Evolutionary conservation across 345 rosid genomes (phyloP), one percentile per base, ranked within the genome.

Genomic region (Lagerstroemia speciosa): DNA sequence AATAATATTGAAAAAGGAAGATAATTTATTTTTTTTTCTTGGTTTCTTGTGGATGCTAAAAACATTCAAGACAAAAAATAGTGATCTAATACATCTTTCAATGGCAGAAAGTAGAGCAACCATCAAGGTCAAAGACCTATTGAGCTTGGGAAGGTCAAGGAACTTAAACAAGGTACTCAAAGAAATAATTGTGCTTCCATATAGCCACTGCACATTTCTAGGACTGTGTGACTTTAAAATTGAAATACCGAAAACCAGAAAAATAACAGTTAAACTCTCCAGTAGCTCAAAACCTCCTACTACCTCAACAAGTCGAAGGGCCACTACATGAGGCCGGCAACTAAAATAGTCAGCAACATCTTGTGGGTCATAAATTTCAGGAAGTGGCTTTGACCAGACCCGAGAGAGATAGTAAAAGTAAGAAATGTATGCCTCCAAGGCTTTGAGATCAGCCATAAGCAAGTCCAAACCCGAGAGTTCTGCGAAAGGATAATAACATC

Each of bases 281-380:
- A 14, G 5, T 27, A 30, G n/a, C 19, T 60, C 14, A 41, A 62
- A 45, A 7, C 19, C n/a, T 33, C 5, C 1, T 70, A 34, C 45
- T 79, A 93, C 97, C 98, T 93, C 98, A 30, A 93, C 75, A 77
- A 93, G 87, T 70, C 98, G 87, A 76, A 87, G 78, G 67, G 86
- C 91, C 68, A 90, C 85, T 12, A 93, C 73, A 82, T 93, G 98
- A 30, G 96, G 98, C 82, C 97, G 85, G 81, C 87, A 88, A 73
- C 80, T 82, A 81, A 90, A 93, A 76, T 93, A 93, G 71, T 86
- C 85, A 69, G 79, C 75, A 75, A 93, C 89, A 69, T 75, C 89
- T 71, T 87, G 79, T 1, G 96, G 85, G 72, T 89, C 82, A 71
- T 93, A 93, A 41, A 75, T 81, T 85, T 90, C 94, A 14, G 98